phyloP scores from a whole-genome alignment of 148 eudicot genomes.

The Diospyros lotus region DNA sequence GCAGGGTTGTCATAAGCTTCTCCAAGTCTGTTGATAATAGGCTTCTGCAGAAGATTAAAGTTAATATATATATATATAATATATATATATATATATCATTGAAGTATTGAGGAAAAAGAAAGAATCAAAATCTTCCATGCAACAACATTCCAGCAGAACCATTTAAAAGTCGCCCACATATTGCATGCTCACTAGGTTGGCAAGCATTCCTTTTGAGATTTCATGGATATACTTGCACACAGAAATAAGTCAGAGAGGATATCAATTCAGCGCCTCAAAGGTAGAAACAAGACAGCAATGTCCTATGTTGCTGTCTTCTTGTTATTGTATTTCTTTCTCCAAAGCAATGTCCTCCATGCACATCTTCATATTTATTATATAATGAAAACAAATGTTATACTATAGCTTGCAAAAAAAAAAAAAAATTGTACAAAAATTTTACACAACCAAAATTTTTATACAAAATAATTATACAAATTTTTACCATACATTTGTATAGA shows the following conservation, averaged over 20 bases:
- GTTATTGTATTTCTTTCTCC: too few relatives aligned
- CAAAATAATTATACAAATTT: too few relatives aligned
- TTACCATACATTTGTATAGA: too few relatives aligned
- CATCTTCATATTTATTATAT: too few relatives aligned
- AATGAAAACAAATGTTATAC: too few relatives aligned
- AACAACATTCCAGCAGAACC: neutral
- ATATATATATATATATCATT: neutral
- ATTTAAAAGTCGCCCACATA: neutral
- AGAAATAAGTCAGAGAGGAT: neutral
- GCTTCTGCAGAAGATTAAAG: constrained; percentile 55
- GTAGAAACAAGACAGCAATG: too few relatives aligned
- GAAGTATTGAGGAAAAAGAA: neutral
- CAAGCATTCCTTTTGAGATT: neutral
- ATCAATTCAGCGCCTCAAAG: too few relatives aligned
- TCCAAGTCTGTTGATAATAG: constrained; percentile 89
- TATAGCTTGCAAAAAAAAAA: too few relatives aligned
- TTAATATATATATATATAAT: neutral
- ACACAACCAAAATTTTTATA: too few relatives aligned
- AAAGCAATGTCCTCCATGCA: too few relatives aligned
- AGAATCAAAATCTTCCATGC: constrained; percentile 7
- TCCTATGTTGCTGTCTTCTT: too few relatives aligned
- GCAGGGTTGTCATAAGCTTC: constrained; percentile 93
- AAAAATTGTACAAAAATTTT: too few relatives aligned
- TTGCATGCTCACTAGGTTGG: neutral
- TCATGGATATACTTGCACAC: neutral